A percentile compares a stretch with the other conserved stretches of the same genome.
Conservation (phyloP, 352 stramenopile species). For the Phytophthora melonis region DNA sequence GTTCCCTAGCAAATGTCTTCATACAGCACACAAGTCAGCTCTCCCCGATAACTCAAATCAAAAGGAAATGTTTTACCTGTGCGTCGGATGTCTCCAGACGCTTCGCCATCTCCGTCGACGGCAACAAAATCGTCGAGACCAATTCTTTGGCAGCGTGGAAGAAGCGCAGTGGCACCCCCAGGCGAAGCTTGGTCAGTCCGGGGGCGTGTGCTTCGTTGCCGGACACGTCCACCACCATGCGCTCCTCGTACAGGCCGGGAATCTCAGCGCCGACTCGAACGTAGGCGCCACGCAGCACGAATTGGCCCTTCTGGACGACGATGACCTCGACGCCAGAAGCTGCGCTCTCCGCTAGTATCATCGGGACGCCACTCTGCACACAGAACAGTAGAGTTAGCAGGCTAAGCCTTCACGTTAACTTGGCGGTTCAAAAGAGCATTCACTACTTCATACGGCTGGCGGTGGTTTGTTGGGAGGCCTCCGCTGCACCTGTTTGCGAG, state of each 20-base stretch:
- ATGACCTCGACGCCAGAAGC: slow-evolving; percentile 29
- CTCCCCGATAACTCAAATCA: no score
- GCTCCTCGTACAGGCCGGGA: slow-evolving; percentile 39
- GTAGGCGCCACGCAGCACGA: slow-evolving; percentile 29
- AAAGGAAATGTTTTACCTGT: slow-evolving; percentile 12
- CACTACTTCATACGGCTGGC: slow-evolving; percentile 41
- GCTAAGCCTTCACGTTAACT: no score
- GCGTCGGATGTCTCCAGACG: slow-evolving; percentile 15
- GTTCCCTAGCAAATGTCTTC: slow-evolving; percentile 16
- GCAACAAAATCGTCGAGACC: slow-evolving; percentile 28
- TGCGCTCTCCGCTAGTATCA: slow-evolving; percentile 27
- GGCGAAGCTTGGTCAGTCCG: slow-evolving; percentile 21
- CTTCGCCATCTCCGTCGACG: slow-evolving; percentile 3
- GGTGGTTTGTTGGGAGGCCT: slow-evolving; percentile 30
- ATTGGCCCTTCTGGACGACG: slow-evolving; percentile 24
- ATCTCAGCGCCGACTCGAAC: slow-evolving; percentile 40
- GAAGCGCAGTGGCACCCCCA: slow-evolving; percentile 33
- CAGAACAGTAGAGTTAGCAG: neutral
- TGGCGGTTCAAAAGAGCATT: slow-evolving; percentile 21
- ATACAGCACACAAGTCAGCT: neutral
- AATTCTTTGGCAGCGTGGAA: slow-evolving; percentile 42
- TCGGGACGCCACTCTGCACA: slow-evolving; percentile 32
- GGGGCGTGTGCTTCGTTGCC: slow-evolving; percentile 8
- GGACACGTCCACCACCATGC: slow-evolving; percentile 20
- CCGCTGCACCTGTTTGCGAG: slow-evolving; percentile 21